Conservation (phyloP, 2,329 filamentous ascomycete genomes). For the Stagonosporopsis cucurbitacearum region DNA sequence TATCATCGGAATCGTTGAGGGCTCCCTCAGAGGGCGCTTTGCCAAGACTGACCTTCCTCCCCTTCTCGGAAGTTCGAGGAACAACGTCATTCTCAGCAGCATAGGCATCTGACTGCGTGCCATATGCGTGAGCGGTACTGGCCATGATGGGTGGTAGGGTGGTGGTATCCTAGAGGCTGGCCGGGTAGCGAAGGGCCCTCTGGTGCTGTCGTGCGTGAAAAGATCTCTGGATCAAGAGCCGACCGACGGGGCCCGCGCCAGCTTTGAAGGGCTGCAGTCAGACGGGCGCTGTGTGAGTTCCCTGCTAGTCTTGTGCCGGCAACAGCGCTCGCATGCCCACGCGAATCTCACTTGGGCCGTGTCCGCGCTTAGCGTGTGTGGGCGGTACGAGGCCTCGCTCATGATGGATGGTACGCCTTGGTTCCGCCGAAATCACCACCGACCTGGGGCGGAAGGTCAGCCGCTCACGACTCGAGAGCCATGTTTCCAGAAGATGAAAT, state of each 20-base stretch:
- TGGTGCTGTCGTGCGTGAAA: slow-evolving; percentile 29
- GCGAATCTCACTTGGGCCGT: slow-evolving; percentile 28
- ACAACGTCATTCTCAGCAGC: slow-evolving; percentile 40
- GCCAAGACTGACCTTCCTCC: slow-evolving; percentile 34
- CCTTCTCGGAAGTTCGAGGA: slow-evolving; percentile 30
- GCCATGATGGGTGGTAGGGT: slow-evolving; percentile 25
- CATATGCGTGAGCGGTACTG: slow-evolving; percentile 34
- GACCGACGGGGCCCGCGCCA: slow-evolving; percentile 25
- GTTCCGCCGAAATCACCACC: slow-evolving; percentile 26
- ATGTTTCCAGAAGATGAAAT: slow-evolving; percentile 23
- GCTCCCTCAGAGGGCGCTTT: slow-evolving; percentile 35
- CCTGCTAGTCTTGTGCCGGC: slow-evolving; percentile 31
- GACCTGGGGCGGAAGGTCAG: slow-evolving; percentile 16
- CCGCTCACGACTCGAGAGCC: slow-evolving; percentile 9
- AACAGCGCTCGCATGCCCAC: slow-evolving; percentile 24
- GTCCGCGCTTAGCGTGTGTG: slow-evolving; percentile 29
- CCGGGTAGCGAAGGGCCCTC: slow-evolving; percentile 15
- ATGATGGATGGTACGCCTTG: slow-evolving; percentile 14
- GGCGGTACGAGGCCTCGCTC: slow-evolving; percentile 20
- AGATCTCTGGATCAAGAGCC: slow-evolving; percentile 20
- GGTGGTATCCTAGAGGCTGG: slow-evolving; percentile 19
- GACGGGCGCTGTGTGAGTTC: slow-evolving; percentile 33
- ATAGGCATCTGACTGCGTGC: slow-evolving; percentile 45
- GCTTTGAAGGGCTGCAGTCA: slow-evolving; percentile 38
- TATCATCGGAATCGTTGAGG: slow-evolving; percentile 62